A percentile compares a stretch with the other conserved stretches of the same genome.
phyloP scores from a whole-genome alignment of 768 basidiomycete species.

The Tricholoma furcatifolium region DNA sequence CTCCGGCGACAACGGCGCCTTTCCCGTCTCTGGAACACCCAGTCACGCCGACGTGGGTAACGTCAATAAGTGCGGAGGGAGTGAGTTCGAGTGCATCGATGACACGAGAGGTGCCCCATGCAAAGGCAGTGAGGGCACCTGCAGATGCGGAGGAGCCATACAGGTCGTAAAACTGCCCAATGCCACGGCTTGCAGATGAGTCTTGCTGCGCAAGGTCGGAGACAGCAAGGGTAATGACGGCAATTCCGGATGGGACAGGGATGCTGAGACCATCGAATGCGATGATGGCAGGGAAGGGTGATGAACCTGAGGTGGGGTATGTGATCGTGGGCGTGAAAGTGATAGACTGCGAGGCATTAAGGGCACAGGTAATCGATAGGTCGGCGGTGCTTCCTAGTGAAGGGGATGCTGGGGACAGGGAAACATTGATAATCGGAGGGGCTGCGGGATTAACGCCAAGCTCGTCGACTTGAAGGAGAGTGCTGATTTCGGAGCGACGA shows the following conservation, averaged over 20 bases:
- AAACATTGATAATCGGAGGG: slow-evolving; percentile 40
- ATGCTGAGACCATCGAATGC: slow-evolving; percentile 43
- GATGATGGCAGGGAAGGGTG: slow-evolving; percentile 51
- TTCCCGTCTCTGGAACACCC: slow-evolving; percentile 62
- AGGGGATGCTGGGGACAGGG: slow-evolving; percentile 30
- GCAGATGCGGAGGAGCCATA: slow-evolving; percentile 46
- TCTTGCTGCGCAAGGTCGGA: slow-evolving; percentile 50
- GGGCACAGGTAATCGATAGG: slow-evolving; percentile 43
- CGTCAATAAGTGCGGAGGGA: slow-evolving; percentile 44
- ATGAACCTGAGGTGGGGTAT: slow-evolving; percentile 35
- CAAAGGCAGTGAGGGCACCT: slow-evolving; percentile 56
- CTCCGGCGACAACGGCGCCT: slow-evolving; percentile 55
- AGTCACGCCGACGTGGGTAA: slow-evolving; percentile 46
- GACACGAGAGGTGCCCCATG: slow-evolving; percentile 57
- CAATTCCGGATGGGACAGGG: slow-evolving; percentile 33
- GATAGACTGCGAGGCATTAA: slow-evolving; percentile 40
- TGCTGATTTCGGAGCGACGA: slow-evolving; percentile 43
- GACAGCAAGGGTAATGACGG: slow-evolving; percentile 49
- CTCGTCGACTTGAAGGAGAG: slow-evolving; percentile 50
- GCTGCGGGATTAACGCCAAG: slow-evolving; percentile 45
- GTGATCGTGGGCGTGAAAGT: slow-evolving; percentile 46
- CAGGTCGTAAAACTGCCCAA: slow-evolving; percentile 54
- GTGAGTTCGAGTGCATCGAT: slow-evolving; percentile 56
- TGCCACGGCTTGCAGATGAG: slow-evolving; percentile 41
- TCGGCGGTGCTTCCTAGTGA: slow-evolving; percentile 7